Evolutionary conservation across 1,284 basidiomycete species (phyloP).

Genomic region (Leucoagaricus sp.): DNA sequence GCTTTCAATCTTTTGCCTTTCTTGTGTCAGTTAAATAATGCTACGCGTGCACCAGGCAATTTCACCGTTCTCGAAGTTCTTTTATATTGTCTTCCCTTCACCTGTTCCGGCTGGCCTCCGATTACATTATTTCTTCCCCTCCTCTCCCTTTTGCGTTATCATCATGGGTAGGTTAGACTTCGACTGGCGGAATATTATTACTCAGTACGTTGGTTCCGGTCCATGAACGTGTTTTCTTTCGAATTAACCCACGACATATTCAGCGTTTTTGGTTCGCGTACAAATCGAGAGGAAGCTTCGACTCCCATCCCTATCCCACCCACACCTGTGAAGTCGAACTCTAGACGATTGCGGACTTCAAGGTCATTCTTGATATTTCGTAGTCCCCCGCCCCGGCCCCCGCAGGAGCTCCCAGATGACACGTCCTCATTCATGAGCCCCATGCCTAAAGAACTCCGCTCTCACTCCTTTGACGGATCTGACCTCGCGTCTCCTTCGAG

Average conservation of each 20-base stretch:
- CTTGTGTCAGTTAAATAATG: not conserved
- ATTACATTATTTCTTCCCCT: not conserved
- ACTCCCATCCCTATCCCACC: not conserved
- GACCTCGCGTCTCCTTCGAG: not conserved
- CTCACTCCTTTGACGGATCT: not conserved
- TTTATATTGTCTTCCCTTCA: not conserved
- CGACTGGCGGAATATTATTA: constrained; percentile 3
- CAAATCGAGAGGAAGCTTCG: not conserved
- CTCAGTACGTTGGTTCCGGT: not conserved
- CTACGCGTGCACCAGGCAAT: not conserved
- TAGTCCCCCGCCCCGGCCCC: not conserved
- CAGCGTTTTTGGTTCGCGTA: constrained; percentile 5
- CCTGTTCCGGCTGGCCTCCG: constrained; percentile 2
- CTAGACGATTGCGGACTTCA: not conserved
- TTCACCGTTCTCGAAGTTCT: not conserved
- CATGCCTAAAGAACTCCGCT: constrained; percentile 8
- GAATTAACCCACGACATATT: not conserved
- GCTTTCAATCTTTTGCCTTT: not conserved
- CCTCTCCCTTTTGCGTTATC: not conserved
- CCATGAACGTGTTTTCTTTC: not conserved
- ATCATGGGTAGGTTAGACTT: constrained; percentile 6
- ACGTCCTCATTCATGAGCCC: constrained; percentile 14
- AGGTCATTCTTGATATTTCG: constrained; percentile 1
- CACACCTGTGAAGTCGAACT: not conserved
- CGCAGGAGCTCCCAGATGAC: not conserved